phyloP scores from a whole-genome alignment of 2,329 filamentous ascomycete genomes.

The Purpureocillium lavendulum region DNA sequence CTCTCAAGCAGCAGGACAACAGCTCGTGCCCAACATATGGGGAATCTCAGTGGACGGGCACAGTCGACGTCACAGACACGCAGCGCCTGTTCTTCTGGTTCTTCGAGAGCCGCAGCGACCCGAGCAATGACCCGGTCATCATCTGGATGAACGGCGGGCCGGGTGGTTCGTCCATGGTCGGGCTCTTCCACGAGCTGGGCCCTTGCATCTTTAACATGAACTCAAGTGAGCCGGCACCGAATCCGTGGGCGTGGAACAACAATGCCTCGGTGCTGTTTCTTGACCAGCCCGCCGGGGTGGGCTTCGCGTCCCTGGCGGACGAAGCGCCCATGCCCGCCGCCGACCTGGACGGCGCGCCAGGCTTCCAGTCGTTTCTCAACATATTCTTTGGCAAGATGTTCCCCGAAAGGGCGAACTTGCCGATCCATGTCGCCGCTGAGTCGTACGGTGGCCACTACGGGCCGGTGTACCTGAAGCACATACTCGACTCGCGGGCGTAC shows the following conservation, averaged over 20 bases:
- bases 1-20: too few relatives aligned
- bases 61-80: slow-evolving; percentile 4
- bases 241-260: slow-evolving; percentile 54
- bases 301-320: slow-evolving; percentile 27
- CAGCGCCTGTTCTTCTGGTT: slow-evolving; percentile 13
- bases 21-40: background rate
- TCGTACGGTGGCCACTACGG: background rate
- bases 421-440: slow-evolving; percentile 37
- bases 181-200: slow-evolving; percentile 44
- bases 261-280: slow-evolving; percentile 26
- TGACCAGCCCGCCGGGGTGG: slow-evolving; percentile 12
- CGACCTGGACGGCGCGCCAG: slow-evolving; percentile 28
- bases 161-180: slow-evolving; percentile 43
- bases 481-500: slow-evolving; percentile 5
- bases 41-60: slow-evolving; percentile 6
- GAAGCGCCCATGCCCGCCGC: slow-evolving; percentile 9
- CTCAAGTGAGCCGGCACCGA: slow-evolving; percentile 37
- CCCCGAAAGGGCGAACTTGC: slow-evolving; percentile 23
- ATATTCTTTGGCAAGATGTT: slow-evolving; percentile 33
- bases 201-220: slow-evolving; percentile 43
- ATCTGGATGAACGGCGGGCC: slow-evolving; percentile 54
- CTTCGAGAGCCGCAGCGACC: slow-evolving; percentile 18
- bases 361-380: slow-evolving; percentile 39
- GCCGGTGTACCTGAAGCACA: slow-evolving; percentile 5
- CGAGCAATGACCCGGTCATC: slow-evolving; percentile 28